phyloP scores from a whole-genome alignment of 495 filamentous ascomycete species.

The Neurospora hispaniola region DNA sequence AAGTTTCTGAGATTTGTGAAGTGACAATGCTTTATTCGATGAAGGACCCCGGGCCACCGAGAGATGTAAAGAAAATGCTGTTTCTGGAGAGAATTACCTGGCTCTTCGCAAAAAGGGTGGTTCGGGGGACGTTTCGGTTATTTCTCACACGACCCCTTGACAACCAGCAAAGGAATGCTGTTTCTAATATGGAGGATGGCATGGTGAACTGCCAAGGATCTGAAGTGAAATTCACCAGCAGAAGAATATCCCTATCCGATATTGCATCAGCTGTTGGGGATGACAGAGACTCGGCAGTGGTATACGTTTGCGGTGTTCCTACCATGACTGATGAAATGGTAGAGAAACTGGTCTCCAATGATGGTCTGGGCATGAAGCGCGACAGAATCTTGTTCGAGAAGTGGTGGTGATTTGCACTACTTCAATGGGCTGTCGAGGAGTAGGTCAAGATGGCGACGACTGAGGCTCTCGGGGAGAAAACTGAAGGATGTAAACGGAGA shows the following conservation, averaged over 20 bases:
- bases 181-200: conserved; percentile 3
- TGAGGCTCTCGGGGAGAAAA: neutral
- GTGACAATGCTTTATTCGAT: conserved; percentile 29
- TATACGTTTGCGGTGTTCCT: conserved; percentile 73
- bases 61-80: conserved; percentile 19
- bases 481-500: neutral
- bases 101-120: conserved; percentile 19
- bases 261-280: conserved; percentile 37
- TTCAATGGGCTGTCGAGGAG: neutral
- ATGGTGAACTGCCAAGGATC: conserved; percentile 12
- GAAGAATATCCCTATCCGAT: conserved; percentile 44
- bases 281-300: conserved; percentile 42
- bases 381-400: conserved; percentile 67
- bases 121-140: conserved; percentile 21
- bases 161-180: neutral
- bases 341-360: conserved; percentile 29
- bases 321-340: conserved; percentile 75
- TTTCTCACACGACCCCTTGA: conserved; percentile 22
- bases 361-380: conserved; percentile 41
- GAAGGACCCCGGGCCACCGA: conserved; percentile 20
- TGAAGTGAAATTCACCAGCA: conserved; percentile 28
- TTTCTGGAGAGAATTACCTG: conserved; percentile 34
- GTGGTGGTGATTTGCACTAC: conserved; percentile 56
- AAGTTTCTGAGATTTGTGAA: neutral
- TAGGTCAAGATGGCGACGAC: neutral